These are phyloP conservation scores for Biscutella laevigata DNA, from an alignment of 441 rosid species.

Conservation along the genomic window DNA sequence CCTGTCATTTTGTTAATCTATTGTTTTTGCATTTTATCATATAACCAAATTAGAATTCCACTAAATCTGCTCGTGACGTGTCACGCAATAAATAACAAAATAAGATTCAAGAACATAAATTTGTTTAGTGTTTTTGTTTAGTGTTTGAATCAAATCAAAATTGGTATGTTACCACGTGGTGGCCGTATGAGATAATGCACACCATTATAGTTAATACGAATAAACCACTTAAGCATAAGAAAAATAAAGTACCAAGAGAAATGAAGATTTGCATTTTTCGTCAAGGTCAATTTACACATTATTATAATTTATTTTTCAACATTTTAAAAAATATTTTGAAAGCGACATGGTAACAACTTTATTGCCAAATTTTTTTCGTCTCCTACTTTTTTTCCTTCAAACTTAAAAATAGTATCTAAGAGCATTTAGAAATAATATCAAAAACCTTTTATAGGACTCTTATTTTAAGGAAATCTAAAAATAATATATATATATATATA, in stretches of 20 bases:
- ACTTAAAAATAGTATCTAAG: not conserved
- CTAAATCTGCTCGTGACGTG: not conserved
- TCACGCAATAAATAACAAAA: not conserved
- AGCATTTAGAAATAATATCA: too few relatives aligned
- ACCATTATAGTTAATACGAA: constrained; percentile 8
- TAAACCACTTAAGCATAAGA: too few relatives aligned
- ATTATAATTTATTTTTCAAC: constrained; percentile 13
- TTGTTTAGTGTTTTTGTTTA: not conserved
- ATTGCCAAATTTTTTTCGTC: constrained; percentile 3
- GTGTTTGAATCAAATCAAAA: not conserved
- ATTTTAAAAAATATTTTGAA: constrained; percentile 12
- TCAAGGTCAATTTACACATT: constrained; percentile 24
- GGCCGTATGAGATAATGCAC: constrained; percentile 12
- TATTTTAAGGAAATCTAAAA: not conserved
- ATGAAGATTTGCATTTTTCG: constrained; percentile 17
- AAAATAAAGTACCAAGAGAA: too few relatives aligned
- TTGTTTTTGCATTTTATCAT: too few relatives aligned
- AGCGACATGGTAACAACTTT: constrained; percentile 22
- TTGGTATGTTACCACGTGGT: constrained; percentile 22
- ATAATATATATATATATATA: too few relatives aligned
- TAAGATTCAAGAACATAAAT: constrained; percentile 1
- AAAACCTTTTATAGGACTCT: not conserved
- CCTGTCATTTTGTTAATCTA: too few relatives aligned
- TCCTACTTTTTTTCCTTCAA: not conserved
- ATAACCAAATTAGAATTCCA: not conserved